Evolutionary conservation across 768 basidiomycete genomes (phyloP).

Genomic region (Trametes cubensis): DNA sequence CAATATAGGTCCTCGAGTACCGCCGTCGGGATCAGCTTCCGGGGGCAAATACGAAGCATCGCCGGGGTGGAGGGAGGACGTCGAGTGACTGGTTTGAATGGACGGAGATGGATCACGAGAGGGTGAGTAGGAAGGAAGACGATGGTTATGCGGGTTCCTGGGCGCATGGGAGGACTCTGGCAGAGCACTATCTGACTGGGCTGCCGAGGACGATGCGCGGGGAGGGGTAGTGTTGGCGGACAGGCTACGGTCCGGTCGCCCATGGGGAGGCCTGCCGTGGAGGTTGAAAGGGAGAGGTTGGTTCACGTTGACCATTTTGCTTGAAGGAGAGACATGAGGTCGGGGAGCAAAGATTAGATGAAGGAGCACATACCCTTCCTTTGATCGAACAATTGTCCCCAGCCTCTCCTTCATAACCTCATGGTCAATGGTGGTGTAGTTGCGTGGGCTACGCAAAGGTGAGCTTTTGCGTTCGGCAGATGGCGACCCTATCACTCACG

Average conservation of each 20-base stretch:
- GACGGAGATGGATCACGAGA: constrained; percentile 35
- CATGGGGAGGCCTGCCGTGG: constrained; percentile 41
- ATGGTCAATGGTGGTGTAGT: constrained; percentile 44
- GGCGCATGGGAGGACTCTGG: constrained; percentile 31
- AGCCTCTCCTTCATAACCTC: constrained; percentile 54
- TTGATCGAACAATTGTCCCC: constrained; percentile 57
- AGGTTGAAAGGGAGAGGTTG: constrained; percentile 65
- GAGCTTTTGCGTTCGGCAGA: neutral
- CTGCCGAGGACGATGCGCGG: constrained; percentile 24
- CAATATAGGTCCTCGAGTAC: constrained; percentile 29
- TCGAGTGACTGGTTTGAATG: constrained; percentile 35
- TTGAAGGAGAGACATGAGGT: constrained; percentile 30
- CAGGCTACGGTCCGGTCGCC: constrained; percentile 38
- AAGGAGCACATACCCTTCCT: constrained; percentile 53
- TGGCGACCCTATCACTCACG: constrained; percentile 27
- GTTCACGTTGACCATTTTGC: constrained; percentile 73
- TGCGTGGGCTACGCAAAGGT: constrained; percentile 12
- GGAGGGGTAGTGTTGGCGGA: constrained; percentile 33
- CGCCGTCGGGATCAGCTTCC: constrained; percentile 30
- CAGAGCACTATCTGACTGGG: constrained; percentile 18
- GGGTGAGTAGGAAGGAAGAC: constrained; percentile 28
- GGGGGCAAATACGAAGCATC: constrained; percentile 36
- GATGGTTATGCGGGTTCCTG: constrained; percentile 8
- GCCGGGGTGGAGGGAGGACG: constrained; percentile 36
- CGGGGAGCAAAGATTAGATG: constrained; percentile 3